These are phyloP conservation scores for Geranium incanum DNA, from an alignment of 441 rosid species.

Conservation along the genomic window DNA sequence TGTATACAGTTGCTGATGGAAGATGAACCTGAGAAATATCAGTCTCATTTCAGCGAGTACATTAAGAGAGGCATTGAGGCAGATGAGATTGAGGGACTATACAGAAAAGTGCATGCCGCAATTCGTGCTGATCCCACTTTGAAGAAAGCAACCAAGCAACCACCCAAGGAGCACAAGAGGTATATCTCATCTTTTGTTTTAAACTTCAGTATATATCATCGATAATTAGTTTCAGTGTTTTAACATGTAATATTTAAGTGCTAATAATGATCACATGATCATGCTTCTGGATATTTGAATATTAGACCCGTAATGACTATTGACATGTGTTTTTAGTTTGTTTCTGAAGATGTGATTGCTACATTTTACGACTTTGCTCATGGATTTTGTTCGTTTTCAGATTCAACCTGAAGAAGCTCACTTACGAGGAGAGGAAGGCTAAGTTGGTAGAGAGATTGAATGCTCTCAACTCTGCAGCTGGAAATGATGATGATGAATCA, in stretches of 20 bases:
- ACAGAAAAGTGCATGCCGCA: conserved; percentile 48
- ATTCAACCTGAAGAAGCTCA: conserved; percentile 4
- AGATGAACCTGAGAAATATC: conserved; percentile 92
- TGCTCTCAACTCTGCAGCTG: conserved; percentile 7
- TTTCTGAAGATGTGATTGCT: neutral
- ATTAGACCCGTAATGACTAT: too few relatives aligned
- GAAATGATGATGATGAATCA: neutral
- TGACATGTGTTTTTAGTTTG: neutral
- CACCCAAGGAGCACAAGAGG: conserved; percentile 74
- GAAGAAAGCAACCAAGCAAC: conserved; percentile 56
- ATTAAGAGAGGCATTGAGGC: conserved; percentile 70
- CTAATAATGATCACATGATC: neutral
- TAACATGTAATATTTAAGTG: neutral
- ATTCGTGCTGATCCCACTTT: conserved; percentile 51
- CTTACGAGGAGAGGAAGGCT: conserved; percentile 6
- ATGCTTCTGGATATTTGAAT: neutral
- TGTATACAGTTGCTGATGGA: conserved; percentile 45
- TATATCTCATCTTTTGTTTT: conserved; percentile 12
- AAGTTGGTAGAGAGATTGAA: conserved; percentile 3
- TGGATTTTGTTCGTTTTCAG: neutral
- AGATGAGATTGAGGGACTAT: conserved; percentile 53
- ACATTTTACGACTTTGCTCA: neutral
- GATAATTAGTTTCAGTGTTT: neutral
- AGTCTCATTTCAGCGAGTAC: conserved; percentile 64
- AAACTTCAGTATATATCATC: neutral